A percentile compares a stretch with the other conserved stretches of the same genome.
Evolutionary conservation across 768 basidiomycete species (phyloP).

Genomic region (Fomitopsis pulvina): DNA sequence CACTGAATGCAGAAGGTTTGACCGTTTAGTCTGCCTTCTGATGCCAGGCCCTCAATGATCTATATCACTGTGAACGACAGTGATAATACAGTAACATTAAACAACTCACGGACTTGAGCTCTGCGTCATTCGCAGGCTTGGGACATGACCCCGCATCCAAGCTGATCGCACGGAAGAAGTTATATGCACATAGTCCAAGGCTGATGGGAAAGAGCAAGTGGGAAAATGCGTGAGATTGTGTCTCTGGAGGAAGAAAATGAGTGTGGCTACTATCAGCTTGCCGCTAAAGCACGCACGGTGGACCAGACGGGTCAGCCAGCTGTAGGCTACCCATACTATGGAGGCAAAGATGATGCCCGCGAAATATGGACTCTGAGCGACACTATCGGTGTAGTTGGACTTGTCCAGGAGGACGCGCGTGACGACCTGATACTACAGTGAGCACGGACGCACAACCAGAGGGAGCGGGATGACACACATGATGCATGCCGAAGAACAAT

Average conservation of each 20-base stretch:
- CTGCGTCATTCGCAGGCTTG: constrained; percentile 72
- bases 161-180: constrained; percentile 85
- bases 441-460: constrained; percentile 11
- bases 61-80: background rate
- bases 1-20: constrained; percentile 96
- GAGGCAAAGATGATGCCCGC: constrained; percentile 83
- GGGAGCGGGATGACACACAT: constrained; percentile 44
- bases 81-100: background rate
- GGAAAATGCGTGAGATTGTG: constrained; percentile 65
- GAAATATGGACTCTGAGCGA: constrained; percentile 88
- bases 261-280: background rate
- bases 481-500: constrained; percentile 90
- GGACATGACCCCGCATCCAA: constrained; percentile 89
- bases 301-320: constrained; percentile 75
- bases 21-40: constrained; percentile 84
- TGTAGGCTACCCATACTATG: constrained; percentile 80
- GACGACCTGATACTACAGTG: constrained; percentile 47
- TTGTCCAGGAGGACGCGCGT: constrained; percentile 83
- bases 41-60: constrained; percentile 89
- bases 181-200: constrained; percentile 72
- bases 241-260: constrained; percentile 39
- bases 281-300: constrained; percentile 41
- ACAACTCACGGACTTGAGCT: constrained; percentile 72
- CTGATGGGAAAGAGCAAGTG: constrained; percentile 72
- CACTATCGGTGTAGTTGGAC: constrained; percentile 72